phyloP scores from a whole-genome alignment of 768 basidiomycete species.

The Panellus pusillus region DNA sequence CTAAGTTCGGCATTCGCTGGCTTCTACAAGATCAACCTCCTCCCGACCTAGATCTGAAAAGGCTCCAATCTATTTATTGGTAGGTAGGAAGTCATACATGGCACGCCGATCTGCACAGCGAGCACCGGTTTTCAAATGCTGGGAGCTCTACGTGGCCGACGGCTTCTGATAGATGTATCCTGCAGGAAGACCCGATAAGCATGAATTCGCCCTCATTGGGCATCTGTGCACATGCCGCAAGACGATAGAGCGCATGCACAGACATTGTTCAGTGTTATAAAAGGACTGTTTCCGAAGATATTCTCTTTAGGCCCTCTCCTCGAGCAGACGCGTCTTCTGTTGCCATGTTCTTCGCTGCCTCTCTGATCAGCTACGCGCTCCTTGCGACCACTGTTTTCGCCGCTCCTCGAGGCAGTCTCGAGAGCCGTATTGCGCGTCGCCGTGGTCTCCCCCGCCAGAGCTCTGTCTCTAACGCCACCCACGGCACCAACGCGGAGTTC shows the following conservation, averaged over 20 bases:
- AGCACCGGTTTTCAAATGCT: no score
- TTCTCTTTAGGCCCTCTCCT: conserved; percentile 10
- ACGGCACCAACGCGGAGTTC: conserved; percentile 24
- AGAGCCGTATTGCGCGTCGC: conserved; percentile 8
- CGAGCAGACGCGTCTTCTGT: conserved; percentile 8
- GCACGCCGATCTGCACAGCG: no score
- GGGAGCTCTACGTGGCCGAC: no score
- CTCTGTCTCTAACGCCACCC: background rate
- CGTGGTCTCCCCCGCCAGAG: background rate
- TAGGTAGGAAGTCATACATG: no score
- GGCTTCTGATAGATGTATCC: no score
- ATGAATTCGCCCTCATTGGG: no score
- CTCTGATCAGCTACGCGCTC: conserved; percentile 15
- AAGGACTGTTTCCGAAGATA: background rate
- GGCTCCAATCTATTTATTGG: no score
- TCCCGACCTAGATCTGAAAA: no score
- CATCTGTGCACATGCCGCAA: conserved; percentile 5
- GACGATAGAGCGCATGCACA: conserved; percentile 1
- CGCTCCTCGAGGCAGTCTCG: conserved; percentile 2
- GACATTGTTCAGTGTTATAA: conserved; percentile 1
- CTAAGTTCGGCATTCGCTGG: no score
- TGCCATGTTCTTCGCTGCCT: conserved; percentile 16
- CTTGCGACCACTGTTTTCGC: conserved; percentile 14
- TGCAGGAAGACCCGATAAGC: no score
- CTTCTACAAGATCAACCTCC: no score